A percentile compares a stretch with the other conserved stretches of the same genome.
These are phyloP conservation scores for Marchantia polymorpha DNA, from an alignment of 225 moss, liverwort and hornwort genomes.

Conservation along the genomic window DNA sequence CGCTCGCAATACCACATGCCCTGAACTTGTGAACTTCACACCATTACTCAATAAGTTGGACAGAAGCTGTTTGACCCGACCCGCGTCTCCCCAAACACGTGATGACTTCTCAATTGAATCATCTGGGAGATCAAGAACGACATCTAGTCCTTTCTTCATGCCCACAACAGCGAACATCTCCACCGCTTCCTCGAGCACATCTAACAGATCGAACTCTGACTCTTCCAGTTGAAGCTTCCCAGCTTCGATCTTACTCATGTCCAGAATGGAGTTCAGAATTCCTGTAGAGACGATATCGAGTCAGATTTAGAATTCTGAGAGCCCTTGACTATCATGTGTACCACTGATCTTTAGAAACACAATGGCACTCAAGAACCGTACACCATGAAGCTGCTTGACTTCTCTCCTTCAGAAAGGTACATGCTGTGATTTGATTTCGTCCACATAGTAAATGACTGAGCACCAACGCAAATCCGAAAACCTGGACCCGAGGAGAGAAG, in stretches of 20 bases:
- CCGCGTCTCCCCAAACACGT: conserved; percentile 42
- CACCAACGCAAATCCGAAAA: neutral
- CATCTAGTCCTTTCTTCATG: conserved; percentile 48
- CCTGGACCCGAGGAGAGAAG: neutral
- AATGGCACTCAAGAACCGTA: neutral
- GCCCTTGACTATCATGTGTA: neutral
- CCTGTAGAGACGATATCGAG: conserved; percentile 17
- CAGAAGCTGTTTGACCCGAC: conserved; percentile 51
- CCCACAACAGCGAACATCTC: conserved; percentile 60
- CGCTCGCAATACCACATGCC: conserved; percentile 53
- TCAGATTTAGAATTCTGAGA: neutral
- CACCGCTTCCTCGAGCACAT: conserved; percentile 50
- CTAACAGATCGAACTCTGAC: conserved; percentile 48
- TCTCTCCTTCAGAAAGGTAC: neutral
- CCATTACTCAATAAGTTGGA: conserved; percentile 53
- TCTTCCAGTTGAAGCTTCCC: conserved; percentile 52
- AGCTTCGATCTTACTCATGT: conserved; percentile 61
- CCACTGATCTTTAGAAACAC: neutral
- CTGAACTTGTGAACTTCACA: conserved; percentile 49
- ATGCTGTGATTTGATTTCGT: neutral
- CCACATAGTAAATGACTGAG: neutral
- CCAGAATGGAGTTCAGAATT: conserved; percentile 52
- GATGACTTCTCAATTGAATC: conserved; percentile 45
- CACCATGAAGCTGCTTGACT: neutral
- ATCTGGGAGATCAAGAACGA: conserved; percentile 53